Evolutionary conservation across 73 alveolate species (phyloP), one percentile per base, ranked within the genome.

Genomic region (Breviolum minutum): DNA sequence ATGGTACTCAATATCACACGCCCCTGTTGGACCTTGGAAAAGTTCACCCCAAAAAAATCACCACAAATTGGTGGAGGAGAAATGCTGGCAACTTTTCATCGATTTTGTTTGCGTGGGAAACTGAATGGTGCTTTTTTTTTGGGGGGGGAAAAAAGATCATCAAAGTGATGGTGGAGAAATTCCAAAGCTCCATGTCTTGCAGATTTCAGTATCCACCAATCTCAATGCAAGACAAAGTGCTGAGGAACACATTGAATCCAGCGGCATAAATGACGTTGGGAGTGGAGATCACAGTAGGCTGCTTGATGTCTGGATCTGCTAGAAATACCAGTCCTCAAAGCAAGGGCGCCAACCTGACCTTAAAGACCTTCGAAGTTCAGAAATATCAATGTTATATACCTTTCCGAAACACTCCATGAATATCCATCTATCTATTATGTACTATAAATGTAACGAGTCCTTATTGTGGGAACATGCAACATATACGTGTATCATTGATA

Each of bases 231-330:
- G 74, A 60, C 94, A n/a, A 86, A 26, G 63, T n/a, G 29, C 94
- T 22, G 63, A 86, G 8, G 12, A 8, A 27, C 94, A 86, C 11
- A 11, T 14, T 63, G 81, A 86, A 63, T 22, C 94, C 94, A 4
- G 40, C 30, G 1, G 94, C 80, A 63, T 86, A 86, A 14, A 86
- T 27, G 80, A 86, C n/a, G 80, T 61, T 79, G 12, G 94, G 94
- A 7, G 94, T 86, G 94, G 94, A 86, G 22, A 86, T 27, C 76
- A 86, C 63, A 13, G 94, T 86, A 6, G 94, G 94, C 94, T 86
- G 60, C 94, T 63, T 7, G 63, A 86, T 86, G 63, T 7, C 14
- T 61, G 94, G 94, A 17, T 86, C 94, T n/a, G 63, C 79, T 20
- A 61, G 48, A 29, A 86, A 86, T 61, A n/a, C 79, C 20, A 86